These are phyloP conservation scores for Immersiella caudata DNA, from an alignment of 495 filamentous ascomycete species.

Conservation along the genomic window DNA sequence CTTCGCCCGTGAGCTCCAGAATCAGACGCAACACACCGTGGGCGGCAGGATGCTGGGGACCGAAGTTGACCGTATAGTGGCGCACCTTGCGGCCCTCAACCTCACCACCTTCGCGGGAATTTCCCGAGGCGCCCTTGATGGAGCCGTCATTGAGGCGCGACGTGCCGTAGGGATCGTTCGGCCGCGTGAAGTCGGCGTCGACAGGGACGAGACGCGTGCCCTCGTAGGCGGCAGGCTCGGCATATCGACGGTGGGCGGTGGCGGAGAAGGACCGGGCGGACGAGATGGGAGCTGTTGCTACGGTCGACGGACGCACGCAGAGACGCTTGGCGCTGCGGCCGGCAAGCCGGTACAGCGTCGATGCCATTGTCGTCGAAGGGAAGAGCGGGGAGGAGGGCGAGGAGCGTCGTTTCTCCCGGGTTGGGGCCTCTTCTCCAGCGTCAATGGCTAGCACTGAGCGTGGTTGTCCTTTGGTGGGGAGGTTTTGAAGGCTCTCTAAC, in stretches of 20 bases:
- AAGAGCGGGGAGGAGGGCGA: constrained; percentile 10
- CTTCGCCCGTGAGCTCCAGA: constrained; percentile 95
- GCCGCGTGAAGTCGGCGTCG: constrained; percentile 63
- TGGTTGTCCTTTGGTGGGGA: constrained; percentile 10
- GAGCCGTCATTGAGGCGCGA: constrained; percentile 29
- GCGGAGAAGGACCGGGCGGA: constrained; percentile 61
- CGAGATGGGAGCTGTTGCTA: constrained; percentile 24
- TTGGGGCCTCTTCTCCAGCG: constrained; percentile 34
- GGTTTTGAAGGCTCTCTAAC: constrained; percentile 21
- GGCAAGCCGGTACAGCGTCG: constrained; percentile 57
- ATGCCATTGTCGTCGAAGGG: constrained; percentile 42
- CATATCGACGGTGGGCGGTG: constrained; percentile 64
- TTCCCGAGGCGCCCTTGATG: constrained; percentile 42
- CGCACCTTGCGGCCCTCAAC: constrained; percentile 81
- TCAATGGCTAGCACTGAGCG: constrained; percentile 24
- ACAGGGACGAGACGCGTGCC: constrained; percentile 69
- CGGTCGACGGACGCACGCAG: constrained; percentile 40
- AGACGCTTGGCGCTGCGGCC: constrained; percentile 59
- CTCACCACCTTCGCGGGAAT: constrained; percentile 45
- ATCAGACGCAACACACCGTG: constrained; percentile 98
- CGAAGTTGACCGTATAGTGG: constrained; percentile 99
- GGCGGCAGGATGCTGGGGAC: constrained; percentile 97
- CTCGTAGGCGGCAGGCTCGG: constrained; percentile 59
- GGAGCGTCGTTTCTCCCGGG: constrained; percentile 21
- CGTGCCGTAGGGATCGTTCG: constrained; percentile 45